Evolutionary conservation across 371 early-diverging fungal genomes (phyloP).

Genomic region (Mortierella sp.): DNA sequence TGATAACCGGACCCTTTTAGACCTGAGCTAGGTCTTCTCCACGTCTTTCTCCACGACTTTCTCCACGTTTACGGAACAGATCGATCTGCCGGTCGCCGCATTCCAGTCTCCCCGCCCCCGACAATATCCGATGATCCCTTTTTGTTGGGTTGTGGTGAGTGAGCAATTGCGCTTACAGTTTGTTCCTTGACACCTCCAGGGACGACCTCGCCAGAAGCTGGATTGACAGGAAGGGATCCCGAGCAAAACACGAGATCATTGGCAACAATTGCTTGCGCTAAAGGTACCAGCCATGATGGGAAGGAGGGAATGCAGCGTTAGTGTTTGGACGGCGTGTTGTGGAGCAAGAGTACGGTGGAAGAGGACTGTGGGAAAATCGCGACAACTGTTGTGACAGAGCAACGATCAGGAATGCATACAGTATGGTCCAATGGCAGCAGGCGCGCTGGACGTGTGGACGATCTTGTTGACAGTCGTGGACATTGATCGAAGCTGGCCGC

Average conservation of each 20-base stretch:
- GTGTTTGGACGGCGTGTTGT: background rate
- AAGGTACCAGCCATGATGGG: background rate
- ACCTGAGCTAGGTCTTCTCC: too few species aligned
- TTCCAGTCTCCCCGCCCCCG: background rate
- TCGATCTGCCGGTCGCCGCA: too few species aligned
- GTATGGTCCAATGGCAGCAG: conserved; percentile 91
- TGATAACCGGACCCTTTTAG: too few species aligned
- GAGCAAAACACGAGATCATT: conserved; percentile 89
- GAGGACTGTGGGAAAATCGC: conserved; percentile 7
- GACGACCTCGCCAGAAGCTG: conserved; percentile 70
- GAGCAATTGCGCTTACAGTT: conserved; percentile 56
- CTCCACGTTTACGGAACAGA: too few species aligned
- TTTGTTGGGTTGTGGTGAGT: conserved; percentile 10
- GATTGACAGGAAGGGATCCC: conserved; percentile 81
- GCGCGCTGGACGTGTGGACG: conserved; percentile 69
- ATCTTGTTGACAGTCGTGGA: conserved; percentile 42
- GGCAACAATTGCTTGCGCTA: conserved; percentile 85
- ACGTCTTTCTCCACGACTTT: too few species aligned
- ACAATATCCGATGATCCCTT: background rate
- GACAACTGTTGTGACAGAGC: background rate
- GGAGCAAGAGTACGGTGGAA: too few species aligned
- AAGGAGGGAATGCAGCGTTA: too few species aligned
- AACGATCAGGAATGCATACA: conserved; percentile 48
- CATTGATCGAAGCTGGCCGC: conserved; percentile 39
- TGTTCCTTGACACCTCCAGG: conserved; percentile 76